Evolutionary conservation across 2,329 filamentous ascomycete species (phyloP), one percentile per base, ranked within the genome.

Genomic region (Cladorrhinum sp.): DNA sequence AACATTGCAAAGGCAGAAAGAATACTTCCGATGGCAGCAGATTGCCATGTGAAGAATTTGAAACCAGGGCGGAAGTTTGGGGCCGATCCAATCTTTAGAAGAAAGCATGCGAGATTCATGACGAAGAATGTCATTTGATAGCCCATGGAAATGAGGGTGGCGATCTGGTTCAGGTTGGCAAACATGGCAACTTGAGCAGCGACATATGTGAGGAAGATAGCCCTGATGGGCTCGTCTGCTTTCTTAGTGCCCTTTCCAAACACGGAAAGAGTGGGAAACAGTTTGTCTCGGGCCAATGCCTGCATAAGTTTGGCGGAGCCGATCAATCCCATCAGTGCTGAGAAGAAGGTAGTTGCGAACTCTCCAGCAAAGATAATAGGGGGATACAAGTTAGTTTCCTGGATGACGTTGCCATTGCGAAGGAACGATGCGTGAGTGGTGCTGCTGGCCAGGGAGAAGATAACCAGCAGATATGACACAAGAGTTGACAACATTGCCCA

Each of bases 61-160:
- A 96, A 96, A 0, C 89, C 91, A 0, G 92, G 92, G 23, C 92
- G 82, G 67, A 96, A 96, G 70, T 96, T 96, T 3, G 92, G 92
- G 0, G 92, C 92, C 0, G 92, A 93, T 1, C 91, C 89, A 59
- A 96, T 88, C 72, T 93, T 93, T 58, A 96, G 80, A 1, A 96
- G 77, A 68, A 96, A 96, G 67, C 91, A 96, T 6, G 92, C 92
- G 8, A 96, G 75, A 65, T 96, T 96, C 74, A 91, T 95, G 45
- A 93, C 90, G 55, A 96, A 84, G 69, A 96, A 96, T 0, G 92
- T 96, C 88, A 96, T 93, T 81, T 85, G 85, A 71, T 95, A 96
- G 16, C 90, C 90, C 90, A 96, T 96, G 1, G 92, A 93, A 50
- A 96, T 91, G 60, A 96, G 86, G 0, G 91, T 93, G 5, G 92